Conservation (phyloP, 2,329 filamentous ascomycete species). For the Arthrobotrys pseudoclavata region DNA sequence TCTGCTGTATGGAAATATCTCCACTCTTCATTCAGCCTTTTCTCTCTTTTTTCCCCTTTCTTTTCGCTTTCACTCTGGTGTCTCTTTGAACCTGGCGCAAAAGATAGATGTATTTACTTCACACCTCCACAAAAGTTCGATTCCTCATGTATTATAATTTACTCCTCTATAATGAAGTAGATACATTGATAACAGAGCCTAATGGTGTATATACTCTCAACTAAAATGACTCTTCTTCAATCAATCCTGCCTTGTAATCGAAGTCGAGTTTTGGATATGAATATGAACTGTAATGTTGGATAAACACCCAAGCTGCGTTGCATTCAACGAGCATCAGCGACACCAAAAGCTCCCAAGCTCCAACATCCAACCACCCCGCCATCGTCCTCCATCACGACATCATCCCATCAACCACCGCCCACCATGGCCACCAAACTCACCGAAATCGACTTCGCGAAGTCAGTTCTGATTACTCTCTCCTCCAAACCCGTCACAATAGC, state of each 20-base stretch:
- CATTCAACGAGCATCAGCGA: conserved; percentile 36
- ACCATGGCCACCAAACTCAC: conserved; percentile 83
- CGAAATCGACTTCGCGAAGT: conserved; percentile 85
- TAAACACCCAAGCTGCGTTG: conserved; percentile 32
- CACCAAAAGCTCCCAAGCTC: conserved; percentile 25
- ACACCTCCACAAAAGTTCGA: conserved; percentile 45
- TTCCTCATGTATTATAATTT: conserved; percentile 58
- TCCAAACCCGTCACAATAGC: conserved; percentile 82
- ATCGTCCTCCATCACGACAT: conserved; percentile 7
- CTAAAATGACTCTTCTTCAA: not conserved
- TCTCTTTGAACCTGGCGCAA: conserved; percentile 44
- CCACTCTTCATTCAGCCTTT: conserved; percentile 47
- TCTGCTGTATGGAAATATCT: conserved; percentile 60
- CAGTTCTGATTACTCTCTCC: conserved; percentile 85
- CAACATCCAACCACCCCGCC: conserved; percentile 31
- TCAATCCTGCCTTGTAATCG: not conserved
- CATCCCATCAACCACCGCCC: conserved; percentile 32
- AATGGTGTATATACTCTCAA: conserved; percentile 1
- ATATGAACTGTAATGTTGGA: not conserved
- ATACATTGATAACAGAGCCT: conserved; percentile 36
- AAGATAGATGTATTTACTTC: conserved; percentile 57
- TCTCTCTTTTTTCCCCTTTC: conserved; percentile 2
- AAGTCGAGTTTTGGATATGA: not conserved
- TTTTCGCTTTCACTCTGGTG: conserved; percentile 36
- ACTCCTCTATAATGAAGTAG: conserved; percentile 46